These are phyloP conservation scores for Neofusicoccum kwambonambiense DNA, from an alignment of 2,329 filamentous ascomycete species.

Conservation along the genomic window DNA sequence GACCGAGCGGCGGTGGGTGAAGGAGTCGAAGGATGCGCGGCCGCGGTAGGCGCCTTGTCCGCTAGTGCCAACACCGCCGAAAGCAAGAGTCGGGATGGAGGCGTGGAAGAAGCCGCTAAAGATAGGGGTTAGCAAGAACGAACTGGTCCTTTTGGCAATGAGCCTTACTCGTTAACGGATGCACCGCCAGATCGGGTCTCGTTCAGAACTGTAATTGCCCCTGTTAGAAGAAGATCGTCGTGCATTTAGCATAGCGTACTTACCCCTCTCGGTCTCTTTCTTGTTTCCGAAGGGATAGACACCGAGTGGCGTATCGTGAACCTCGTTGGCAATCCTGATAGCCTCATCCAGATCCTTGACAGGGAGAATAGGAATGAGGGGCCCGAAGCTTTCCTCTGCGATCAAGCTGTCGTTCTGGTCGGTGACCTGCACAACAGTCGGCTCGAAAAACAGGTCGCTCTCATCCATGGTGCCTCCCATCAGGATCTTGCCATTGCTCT, in stretches of 20 bases:
- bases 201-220: constrained; percentile 36
- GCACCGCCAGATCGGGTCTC: constrained; percentile 53
- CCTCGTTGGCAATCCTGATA: constrained; percentile 74
- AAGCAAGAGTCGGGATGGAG: constrained; percentile 68
- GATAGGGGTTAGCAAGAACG: neutral
- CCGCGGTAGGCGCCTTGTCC: constrained; percentile 78
- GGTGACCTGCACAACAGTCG: constrained; percentile 85
- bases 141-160: neutral
- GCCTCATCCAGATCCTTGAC: constrained; percentile 81
- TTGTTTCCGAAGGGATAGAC: constrained; percentile 84
- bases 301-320: constrained; percentile 80
- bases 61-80: constrained; percentile 80
- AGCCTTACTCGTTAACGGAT: constrained; percentile 45
- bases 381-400: constrained; percentile 84
- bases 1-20: constrained; percentile 62
- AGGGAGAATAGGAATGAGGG: constrained; percentile 80
- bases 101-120: constrained; percentile 63
- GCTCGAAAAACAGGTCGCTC: constrained; percentile 78
- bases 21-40: constrained; percentile 68
- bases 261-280: constrained; percentile 72
- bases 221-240: neutral
- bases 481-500: constrained; percentile 77
- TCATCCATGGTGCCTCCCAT: constrained; percentile 83
- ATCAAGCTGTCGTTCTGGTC: constrained; percentile 75
- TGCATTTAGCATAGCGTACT: constrained; percentile 25